Conservation (phyloP, 495 filamentous ascomycete species). For the Aspergillus cavernicola region DNA sequence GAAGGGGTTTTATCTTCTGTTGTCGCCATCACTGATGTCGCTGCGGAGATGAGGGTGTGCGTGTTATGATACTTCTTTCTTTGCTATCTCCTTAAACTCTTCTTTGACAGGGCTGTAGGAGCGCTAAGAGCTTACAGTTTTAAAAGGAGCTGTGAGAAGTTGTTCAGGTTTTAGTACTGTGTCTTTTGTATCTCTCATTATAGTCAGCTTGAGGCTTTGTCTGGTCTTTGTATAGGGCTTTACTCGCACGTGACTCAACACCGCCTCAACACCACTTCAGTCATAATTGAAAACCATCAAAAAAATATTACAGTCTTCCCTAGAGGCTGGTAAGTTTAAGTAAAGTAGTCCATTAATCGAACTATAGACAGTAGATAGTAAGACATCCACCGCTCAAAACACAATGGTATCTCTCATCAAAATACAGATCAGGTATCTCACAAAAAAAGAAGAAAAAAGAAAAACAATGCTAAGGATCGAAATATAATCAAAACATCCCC, state of each 20-base stretch:
- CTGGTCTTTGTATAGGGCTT: slow-evolving; percentile 13
- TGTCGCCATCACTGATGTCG: not conserved
- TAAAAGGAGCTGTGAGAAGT: too few species aligned
- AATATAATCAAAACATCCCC: slow-evolving; percentile 41
- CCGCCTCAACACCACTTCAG: too few species aligned
- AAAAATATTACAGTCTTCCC: too few species aligned
- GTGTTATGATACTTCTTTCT: not conserved
- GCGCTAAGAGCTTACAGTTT: not conserved
- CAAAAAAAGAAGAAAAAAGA: slow-evolving; percentile 16
- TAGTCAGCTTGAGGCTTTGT: not conserved
- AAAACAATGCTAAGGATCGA: slow-evolving; percentile 10
- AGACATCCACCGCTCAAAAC: slow-evolving; percentile 23
- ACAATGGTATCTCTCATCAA: slow-evolving; percentile 25
- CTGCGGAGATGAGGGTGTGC: not conserved
- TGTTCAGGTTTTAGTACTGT: not conserved
- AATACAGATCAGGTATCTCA: slow-evolving; percentile 18
- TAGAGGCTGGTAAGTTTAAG: too few species aligned
- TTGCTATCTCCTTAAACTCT: not conserved
- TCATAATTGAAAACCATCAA: too few species aligned
- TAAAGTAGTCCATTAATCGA: not conserved
- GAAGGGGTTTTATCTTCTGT: not conserved
- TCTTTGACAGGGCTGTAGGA: not conserved
- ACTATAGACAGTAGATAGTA: not conserved
- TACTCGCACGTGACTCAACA: slow-evolving; percentile 5
- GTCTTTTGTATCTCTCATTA: not conserved